Evolutionary conservation across 441 rosid species (phyloP).

Genomic region (Euphorbia celastroides): DNA sequence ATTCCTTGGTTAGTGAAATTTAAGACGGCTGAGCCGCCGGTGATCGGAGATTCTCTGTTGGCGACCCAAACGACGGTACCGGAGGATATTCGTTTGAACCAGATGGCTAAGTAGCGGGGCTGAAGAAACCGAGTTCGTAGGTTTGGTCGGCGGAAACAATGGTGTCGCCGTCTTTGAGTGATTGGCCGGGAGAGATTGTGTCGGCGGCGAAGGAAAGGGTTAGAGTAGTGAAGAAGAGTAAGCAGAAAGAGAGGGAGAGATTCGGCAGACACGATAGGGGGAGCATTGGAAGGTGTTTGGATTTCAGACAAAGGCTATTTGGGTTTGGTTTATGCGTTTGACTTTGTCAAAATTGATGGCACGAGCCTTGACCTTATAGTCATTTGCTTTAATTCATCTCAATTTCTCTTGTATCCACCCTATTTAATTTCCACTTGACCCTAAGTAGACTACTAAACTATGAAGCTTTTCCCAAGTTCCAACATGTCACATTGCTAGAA

Average conservation of each 20-base stretch:
- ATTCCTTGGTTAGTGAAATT: conserved; percentile 32
- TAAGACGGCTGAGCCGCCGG: conserved; percentile 27
- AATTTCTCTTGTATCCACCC: too few species aligned
- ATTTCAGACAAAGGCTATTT: too few species aligned
- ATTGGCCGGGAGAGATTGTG: conserved; percentile 1
- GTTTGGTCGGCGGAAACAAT: conserved; percentile 19
- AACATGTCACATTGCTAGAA: too few species aligned
- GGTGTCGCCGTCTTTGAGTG: conserved; percentile 19
- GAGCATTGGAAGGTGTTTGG: too few species aligned
- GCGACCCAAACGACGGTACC: conserved; percentile 63
- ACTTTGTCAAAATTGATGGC: neutral
- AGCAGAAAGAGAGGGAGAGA: neutral
- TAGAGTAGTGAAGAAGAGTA: neutral
- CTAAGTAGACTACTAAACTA: too few species aligned
- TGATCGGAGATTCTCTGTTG: conserved; percentile 49
- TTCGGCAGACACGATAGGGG: neutral
- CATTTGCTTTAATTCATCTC: too few species aligned
- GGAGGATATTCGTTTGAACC: conserved; percentile 17
- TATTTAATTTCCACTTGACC: too few species aligned
- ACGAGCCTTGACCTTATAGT: too few species aligned
- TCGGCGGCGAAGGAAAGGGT: neutral
- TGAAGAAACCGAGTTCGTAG: conserved; percentile 24
- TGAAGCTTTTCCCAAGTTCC: too few species aligned
- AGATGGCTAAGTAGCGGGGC: conserved; percentile 21
- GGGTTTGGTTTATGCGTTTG: neutral